A percentile compares a stretch with the other conserved stretches of the same genome.
Evolutionary conservation across 1,139 yeast species (phyloP).

Genomic region (Yamadazyma dendronema): DNA sequence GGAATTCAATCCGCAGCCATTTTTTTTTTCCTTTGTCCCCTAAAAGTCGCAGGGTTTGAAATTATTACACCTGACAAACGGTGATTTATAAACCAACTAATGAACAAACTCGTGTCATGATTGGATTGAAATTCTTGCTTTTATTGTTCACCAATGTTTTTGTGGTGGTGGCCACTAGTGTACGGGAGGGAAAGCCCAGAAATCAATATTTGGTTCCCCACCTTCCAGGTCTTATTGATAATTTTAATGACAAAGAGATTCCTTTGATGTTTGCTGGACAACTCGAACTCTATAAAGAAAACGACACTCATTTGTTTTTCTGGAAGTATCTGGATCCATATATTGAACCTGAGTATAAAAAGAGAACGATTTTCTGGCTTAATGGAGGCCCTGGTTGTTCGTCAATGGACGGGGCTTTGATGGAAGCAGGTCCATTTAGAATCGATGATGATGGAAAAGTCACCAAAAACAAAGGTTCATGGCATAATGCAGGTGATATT

Average conservation of each 20-base stretch:
- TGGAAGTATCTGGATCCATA: conserved; percentile 61
- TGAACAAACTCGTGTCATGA: no score
- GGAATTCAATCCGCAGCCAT: no score
- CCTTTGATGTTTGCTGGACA: conserved; percentile 76
- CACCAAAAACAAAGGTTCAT: conserved; percentile 67
- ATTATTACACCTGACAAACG: no score
- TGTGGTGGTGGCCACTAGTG: no score
- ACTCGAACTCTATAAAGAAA: conserved; percentile 51
- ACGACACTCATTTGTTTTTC: conserved; percentile 69
- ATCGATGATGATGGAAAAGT: conserved; percentile 46
- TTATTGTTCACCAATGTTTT: no score
- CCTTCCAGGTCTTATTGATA: conserved; percentile 41
- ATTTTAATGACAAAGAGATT: conserved; percentile 29
- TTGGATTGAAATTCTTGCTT: no score
- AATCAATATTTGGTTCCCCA: conserved; percentile 24
- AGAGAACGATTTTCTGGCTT: conserved; percentile 71
- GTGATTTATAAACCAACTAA: no score
- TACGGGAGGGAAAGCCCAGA: background rate
- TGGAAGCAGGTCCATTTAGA: conserved; percentile 90
- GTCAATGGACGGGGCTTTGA: conserved; percentile 93
- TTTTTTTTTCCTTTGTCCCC: no score
- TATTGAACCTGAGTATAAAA: conserved; percentile 29
- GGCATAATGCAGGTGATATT: conserved; percentile 80
- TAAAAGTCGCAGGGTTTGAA: no score
- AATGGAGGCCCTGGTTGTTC: conserved; percentile 99